Base-by-base conservation (phyloP, 2,329 filamentous ascomycete genomes). In the Botrytis medusae region DNA sequence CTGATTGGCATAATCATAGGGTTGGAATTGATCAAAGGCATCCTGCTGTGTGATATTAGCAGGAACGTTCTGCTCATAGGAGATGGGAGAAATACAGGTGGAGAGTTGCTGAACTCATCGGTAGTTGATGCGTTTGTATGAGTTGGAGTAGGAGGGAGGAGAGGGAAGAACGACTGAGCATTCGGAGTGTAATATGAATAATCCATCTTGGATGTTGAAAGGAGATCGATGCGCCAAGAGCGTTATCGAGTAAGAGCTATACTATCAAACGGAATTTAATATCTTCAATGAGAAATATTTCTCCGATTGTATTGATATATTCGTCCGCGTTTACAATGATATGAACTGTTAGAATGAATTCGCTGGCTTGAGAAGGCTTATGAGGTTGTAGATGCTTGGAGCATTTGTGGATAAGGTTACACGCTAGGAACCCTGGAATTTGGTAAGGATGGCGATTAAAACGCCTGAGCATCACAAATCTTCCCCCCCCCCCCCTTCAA, bases 181-280 rank as follows among this genome's bases (percentile, higher is more conserved):
- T 83, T 81, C 29, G 83, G 78, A 69, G 81, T 79, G 77, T 86
- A 89, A 80, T 87, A 89, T 71, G 84, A 83, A 80, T 88, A 90
- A 77, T 90, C 87, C 87, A 90, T 90, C 60, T 73, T 65, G 44
- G 10, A 60, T 37, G 44, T 32, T 48, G 4, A 20, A 14, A 65
- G 46, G 16, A 46, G 37, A n/a, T 71, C 42, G 46, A 63, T 63
- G 37, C 61, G 25, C 40, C 37, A 18, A 40, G 61, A 29, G 61
- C 18, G n/a, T 44, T 63, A 14, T 42, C 25, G 16, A 63, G 37
- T 32, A 22, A 44, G n/a, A 63, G 37, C 60, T 62, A 42, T 42
- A n/a, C 40, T 64, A 46, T 46, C 29, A 29, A 42, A n/a, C n/a
- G 14, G 16, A 32, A 20, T 22, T 44, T 32, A 20, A 20, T 63